Conservation (phyloP, 208 protist genomes). For the Trypanosoma mega region DNA sequence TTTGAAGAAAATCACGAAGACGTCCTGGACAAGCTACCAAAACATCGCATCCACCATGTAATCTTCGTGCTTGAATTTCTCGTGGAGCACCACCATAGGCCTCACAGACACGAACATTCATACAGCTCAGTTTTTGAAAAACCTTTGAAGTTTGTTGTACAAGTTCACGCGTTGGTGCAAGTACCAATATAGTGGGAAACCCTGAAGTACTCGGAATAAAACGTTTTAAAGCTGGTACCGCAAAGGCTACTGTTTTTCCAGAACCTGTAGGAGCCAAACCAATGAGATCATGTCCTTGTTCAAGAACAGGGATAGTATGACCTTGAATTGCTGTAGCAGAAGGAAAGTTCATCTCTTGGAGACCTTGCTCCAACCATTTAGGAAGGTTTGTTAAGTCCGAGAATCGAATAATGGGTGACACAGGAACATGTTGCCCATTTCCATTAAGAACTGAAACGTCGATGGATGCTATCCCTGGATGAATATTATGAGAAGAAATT, state of each 20-base stretch:
- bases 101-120: constrained; percentile 64
- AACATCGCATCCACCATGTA: constrained; percentile 80
- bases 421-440: constrained; percentile 38
- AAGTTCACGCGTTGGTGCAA: constrained; percentile 98
- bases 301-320: constrained; percentile 84
- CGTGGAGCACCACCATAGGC: constrained; percentile 79
- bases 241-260: constrained; percentile 99
- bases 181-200: constrained; percentile 92
- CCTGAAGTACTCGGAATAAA: constrained; percentile 43
- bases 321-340: constrained; percentile 86
- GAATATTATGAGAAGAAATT: neutral
- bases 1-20: constrained; percentile 94
- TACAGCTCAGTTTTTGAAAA: constrained; percentile 60
- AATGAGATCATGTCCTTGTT: constrained; percentile 94
- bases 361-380: constrained; percentile 56
- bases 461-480: neutral
- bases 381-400: constrained; percentile 51
- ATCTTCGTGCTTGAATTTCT: constrained; percentile 51
- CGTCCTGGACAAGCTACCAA: constrained; percentile 99
- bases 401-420: constrained; percentile 68
- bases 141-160: constrained; percentile 98
- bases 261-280: constrained; percentile 97
- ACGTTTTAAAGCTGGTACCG: constrained; percentile 90
- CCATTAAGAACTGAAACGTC: constrained; percentile 59
- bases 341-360: constrained; percentile 55